Percentiles rank a stretch among this genome's conserved stretches.
Conservation (phyloP, 73 alveolate genomes). For the Tetrahymena thermophila region DNA sequence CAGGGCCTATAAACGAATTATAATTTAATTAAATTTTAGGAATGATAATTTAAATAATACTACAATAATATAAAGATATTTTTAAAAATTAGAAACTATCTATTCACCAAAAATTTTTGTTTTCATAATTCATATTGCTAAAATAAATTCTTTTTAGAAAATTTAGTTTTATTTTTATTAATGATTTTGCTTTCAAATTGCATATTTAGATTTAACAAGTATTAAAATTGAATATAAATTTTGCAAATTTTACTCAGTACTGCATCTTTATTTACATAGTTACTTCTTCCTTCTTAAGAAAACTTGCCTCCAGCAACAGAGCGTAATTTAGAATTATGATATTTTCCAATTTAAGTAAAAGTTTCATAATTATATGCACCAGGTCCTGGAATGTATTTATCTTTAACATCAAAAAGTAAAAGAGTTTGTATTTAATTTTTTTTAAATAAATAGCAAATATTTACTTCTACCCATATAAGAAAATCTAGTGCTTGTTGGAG, state of each 20-base stretch:
- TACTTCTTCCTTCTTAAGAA: neutral
- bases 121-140: too few relatives aligned
- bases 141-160: too few relatives aligned
- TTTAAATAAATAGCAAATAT: neutral
- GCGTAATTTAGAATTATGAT: neutral
- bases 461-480: neutral
- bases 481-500: neutral
- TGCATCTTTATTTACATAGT: neutral
- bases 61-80: neutral
- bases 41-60: neutral
- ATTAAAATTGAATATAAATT: too few relatives aligned
- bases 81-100: too few relatives aligned
- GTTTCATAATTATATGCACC: neutral
- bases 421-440: neutral
- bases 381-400: neutral
- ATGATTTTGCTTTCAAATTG: too few relatives aligned
- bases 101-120: too few relatives aligned
- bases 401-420: neutral
- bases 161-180: too few relatives aligned
- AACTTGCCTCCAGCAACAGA: neutral
- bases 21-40: neutral
- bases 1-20: neutral
- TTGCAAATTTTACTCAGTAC: neutral
- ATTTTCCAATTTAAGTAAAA: neutral
- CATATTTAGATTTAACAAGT: too few relatives aligned